Evolutionary conservation across 352 stramenopile species (phyloP), one percentile per base, ranked within the genome.

Genomic region (Phytopythium oedochilum): DNA sequence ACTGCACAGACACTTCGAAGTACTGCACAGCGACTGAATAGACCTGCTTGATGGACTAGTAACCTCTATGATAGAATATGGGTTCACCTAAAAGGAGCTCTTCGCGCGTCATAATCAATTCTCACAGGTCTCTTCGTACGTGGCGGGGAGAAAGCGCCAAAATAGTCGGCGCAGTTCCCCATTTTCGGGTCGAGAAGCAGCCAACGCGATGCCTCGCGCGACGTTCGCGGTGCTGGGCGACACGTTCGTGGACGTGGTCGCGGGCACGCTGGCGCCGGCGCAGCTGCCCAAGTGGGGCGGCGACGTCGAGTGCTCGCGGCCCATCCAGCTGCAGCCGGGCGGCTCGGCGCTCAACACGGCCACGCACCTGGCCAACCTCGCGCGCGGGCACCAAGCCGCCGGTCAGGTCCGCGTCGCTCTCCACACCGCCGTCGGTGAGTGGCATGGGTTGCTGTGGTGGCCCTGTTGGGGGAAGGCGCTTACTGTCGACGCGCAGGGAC

Each of bases 271-370:
- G 39, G 64, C 67, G 26, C 76, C 68, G 0, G 70, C 82, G 11
- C 74, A 86, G 67, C 60, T 94, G 40, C 85, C 85, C 39, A 81
- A 77, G 40, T 94, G 82, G 85, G 85, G 85, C 23, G 71, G 78
- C 12, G 85, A 93, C 59, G 72, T 86, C 22, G 83, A 91, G 57
- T 86, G 78, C 64, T 70, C 61, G 39, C 71, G 58, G 14, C 71
- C 78, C 10, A 92, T 93, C 45, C 57, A 88, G 59, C 65, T 92
- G 57, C 84, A 92, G 59, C 81, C 85, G 0, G 83, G 85, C 22
- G 85, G 85, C 56, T 93, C 83, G 49, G 83, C 83, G 39, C 71
- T 91, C 57, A 94, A 94, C 70, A 94, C 85, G 22, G 83, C 83
- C 7, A 92, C 83, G 44, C 81, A 93, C 50, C 61, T 93, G 42